These are phyloP conservation scores for Tolypocladium inflatum DNA, from an alignment of 2,329 filamentous ascomycete genomes.

Conservation along the genomic window DNA sequence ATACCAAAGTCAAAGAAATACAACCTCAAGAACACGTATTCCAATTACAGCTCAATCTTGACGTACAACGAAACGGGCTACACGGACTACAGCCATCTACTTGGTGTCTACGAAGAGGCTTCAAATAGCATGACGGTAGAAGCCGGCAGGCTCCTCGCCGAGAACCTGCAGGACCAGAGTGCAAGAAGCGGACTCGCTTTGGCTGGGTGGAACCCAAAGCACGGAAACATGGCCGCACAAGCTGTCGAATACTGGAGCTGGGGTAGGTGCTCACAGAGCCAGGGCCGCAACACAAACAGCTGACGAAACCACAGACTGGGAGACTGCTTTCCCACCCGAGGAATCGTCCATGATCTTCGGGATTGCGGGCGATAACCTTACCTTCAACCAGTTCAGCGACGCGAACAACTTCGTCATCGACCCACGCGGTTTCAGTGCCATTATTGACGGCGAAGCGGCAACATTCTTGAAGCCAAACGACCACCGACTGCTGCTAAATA, in stretches of 20 bases:
- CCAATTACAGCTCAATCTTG: constrained; percentile 46
- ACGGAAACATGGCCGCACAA: constrained; percentile 40
- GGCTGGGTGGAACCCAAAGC: constrained; percentile 52
- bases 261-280: constrained; percentile 15
- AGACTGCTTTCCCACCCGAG: constrained; percentile 47
- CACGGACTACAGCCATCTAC: constrained; percentile 37
- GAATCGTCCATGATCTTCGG: constrained; percentile 46
- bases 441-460: constrained; percentile 46
- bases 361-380: constrained; percentile 46
- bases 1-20: constrained; percentile 41
- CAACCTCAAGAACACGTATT: constrained; percentile 43
- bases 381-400: constrained; percentile 52
- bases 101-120: constrained; percentile 39
- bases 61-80: constrained; percentile 52
- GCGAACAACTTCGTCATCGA: constrained; percentile 54
- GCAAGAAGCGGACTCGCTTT: constrained; percentile 48
- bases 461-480: constrained; percentile 49
- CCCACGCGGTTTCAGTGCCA: constrained; percentile 49
- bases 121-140: constrained; percentile 36
- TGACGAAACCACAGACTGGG: constrained; percentile 34
- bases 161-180: constrained; percentile 53
- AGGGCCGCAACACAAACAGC: no score
- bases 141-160: constrained; percentile 45
- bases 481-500: constrained; percentile 46
- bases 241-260: constrained; percentile 50